These are phyloP conservation scores for Cynara cardunculus DNA, from an alignment of 129 eudicot species.

Conservation along the genomic window DNA sequence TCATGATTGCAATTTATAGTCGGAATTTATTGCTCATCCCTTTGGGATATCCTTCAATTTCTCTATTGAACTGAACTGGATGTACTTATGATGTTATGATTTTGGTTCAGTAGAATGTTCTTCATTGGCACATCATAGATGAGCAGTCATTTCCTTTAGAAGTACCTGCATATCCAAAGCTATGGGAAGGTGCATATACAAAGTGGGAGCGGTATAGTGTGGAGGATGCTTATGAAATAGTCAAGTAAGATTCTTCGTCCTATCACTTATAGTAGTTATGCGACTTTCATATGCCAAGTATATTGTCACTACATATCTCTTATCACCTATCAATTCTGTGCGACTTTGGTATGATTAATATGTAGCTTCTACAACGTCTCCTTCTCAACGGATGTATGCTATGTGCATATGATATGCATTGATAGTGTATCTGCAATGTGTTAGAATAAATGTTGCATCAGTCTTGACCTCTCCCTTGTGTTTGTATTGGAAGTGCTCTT, in stretches of 20 bases:
- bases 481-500: not conserved
- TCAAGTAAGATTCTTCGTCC: slow-evolving; percentile 48
- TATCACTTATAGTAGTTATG: not conserved
- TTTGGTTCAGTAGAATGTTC: slow-evolving; percentile 93
- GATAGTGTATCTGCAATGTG: not conserved
- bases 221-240: slow-evolving; percentile 90
- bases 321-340: not conserved
- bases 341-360: not conserved
- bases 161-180: slow-evolving; percentile 80
- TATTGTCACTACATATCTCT: not conserved
- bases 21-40: not conserved
- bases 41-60: not conserved
- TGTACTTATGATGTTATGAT: slow-evolving; percentile 30
- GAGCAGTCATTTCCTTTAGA: slow-evolving; percentile 96
- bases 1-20: slow-evolving; percentile 1
- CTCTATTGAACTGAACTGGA: not conserved
- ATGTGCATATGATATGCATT: not conserved
- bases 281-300: not conserved
- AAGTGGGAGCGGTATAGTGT: slow-evolving; percentile 95
- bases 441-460: not conserved
- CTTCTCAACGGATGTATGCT: not conserved
- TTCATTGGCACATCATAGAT: slow-evolving; percentile 99
- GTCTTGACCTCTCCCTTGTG: not conserved
- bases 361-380: not conserved
- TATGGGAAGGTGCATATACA: slow-evolving; percentile 93